Evolutionary conservation across 2,329 filamentous ascomycete genomes (phyloP), one percentile per base, ranked within the genome.

Genomic region (Venturia oleaginea): DNA sequence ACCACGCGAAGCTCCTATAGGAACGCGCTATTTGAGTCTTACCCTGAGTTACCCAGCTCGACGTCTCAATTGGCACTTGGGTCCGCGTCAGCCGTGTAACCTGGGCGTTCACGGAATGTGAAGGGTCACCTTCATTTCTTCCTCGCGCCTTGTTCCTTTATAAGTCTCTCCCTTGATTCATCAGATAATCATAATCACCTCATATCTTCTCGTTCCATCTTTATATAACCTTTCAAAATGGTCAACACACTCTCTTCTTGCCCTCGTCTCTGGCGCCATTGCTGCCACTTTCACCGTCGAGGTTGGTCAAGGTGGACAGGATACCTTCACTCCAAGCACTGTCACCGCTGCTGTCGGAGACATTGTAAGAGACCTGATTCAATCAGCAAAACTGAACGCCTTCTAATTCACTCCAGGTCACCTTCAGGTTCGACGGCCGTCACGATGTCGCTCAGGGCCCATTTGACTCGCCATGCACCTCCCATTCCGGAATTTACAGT

Each of bases 261-360:
- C 38, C 13, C 37, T 64, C 27, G 51, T 32, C 27, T 48, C 59
- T 32, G 43, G 30, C 37, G 64, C 64, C 43, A 32, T 62, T 27
- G 64, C 64, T 3, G 40, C 40, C 46, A 48, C 43, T 10, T 30
- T 54, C 24, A 64, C 61, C n/a, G 46, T 66, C 43, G n/a, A 60
- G 22, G 65, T 66, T n/a, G 51, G 55, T 19, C n/a, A 34, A 19
- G 48, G 38, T 32, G 63, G 63, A 27, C 37, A 51, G n/a, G 57
- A 64, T 48, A 55, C 43, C 43, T 66, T 65, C 63, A 38, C 30
- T 10, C 65, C 65, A 24, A 57, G 66, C 38, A 61, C 43, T 30
- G 34, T 66, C 8, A 66, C 64, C 27, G 65, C 59, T 51, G 40
- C 51, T 7, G 27, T 30, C 3, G 65, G 65, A 24, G 55, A 61